Base-by-base conservation (phyloP, 257 asterid genomes). In the Salvia miltiorrhiza region DNA sequence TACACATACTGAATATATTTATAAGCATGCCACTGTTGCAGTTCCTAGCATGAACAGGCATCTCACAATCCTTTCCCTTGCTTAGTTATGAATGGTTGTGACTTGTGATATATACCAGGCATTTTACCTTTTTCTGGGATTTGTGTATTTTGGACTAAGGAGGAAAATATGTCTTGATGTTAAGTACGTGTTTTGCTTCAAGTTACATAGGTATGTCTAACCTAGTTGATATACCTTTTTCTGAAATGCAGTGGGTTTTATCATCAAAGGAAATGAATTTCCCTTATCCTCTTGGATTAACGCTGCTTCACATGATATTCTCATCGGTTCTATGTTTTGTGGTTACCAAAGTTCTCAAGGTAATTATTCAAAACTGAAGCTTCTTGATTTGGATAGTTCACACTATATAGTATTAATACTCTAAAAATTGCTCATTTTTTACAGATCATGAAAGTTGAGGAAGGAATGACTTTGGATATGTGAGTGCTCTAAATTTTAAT, bases 391-490 rank as follows among this genome's bases (percentile, higher is more conserved):
- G 26, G 40, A 16, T 41, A 23, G 48, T 64, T 41, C 43, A 52
- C 23, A 65, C 33, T 63, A 24, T 37, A 61, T 17, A 26, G 58
- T 76, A 12, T 71, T 62, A 23, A 70, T 54, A 45, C 24, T 73
- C 47, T 7, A 4, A 14, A 41, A 55, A 59, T 13, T 65, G 32
- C 14, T 16, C 54, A 60, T 37, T 59, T 57, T 82, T 70, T 73
- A 40, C 92, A 93, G 97, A 77, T 91, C 73, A 78, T 89, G 86
- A 86, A 91, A 78, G 85, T 93, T 68, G 99, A 89, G 78, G 91
- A 91, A 80, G 99, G 97, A 66, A 90, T 91, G 97, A 91, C 97
- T 73, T 67, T 86, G 79, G 99, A 93, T 30, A 85, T 93, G 99
- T 93, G 83, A 84, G 96, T 82, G 63, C 17, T 63, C 70, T 71